Evolutionary conservation across 805 yeast species (phyloP).

Genomic region (Yarrowia osloensis): DNA sequence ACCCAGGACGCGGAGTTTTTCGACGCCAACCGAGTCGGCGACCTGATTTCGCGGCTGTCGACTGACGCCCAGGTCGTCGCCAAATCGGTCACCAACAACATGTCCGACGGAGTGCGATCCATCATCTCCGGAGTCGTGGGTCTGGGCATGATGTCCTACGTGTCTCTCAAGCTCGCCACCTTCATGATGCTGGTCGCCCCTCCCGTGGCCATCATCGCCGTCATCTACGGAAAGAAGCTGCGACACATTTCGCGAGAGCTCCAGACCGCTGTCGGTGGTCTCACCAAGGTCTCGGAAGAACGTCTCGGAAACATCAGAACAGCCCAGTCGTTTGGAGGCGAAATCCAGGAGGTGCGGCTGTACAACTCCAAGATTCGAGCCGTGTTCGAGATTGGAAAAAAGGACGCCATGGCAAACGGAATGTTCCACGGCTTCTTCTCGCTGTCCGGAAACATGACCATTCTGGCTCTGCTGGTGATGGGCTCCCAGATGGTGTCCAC

Average conservation of each 20-base stretch:
- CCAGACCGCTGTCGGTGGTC: slow-evolving; percentile 79
- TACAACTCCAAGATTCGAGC: slow-evolving; percentile 71
- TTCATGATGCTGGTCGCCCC: slow-evolving; percentile 82
- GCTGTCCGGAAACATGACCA: slow-evolving; percentile 76
- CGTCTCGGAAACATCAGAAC: slow-evolving; percentile 82
- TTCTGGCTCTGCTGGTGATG: slow-evolving; percentile 72
- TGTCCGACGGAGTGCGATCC: slow-evolving; percentile 90
- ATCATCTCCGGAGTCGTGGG: slow-evolving; percentile 83
- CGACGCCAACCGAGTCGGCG: slow-evolving; percentile 89
- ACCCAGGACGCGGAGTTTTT: slow-evolving; percentile 87
- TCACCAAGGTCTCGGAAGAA: slow-evolving; percentile 91
- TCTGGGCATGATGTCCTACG: slow-evolving; percentile 85
- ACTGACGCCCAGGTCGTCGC: slow-evolving; percentile 89
- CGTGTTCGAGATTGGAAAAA: slow-evolving; percentile 66
- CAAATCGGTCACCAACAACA: slow-evolving; percentile 80
- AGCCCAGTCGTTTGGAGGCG: slow-evolving; percentile 89
- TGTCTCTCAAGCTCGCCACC: slow-evolving; percentile 78
- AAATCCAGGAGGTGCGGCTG: slow-evolving; percentile 69
- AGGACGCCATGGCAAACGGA: slow-evolving; percentile 79
- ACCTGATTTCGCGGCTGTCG: slow-evolving; percentile 81
- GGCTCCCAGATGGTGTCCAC: slow-evolving; percentile 80
- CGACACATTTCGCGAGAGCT: slow-evolving; percentile 71
- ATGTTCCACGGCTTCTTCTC: slow-evolving; percentile 77
- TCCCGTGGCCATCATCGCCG: slow-evolving; percentile 75
- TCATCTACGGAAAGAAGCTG: slow-evolving; percentile 78